Conservation (phyloP, 495 filamentous ascomycete genomes). For the Endocarpon pusillum region DNA sequence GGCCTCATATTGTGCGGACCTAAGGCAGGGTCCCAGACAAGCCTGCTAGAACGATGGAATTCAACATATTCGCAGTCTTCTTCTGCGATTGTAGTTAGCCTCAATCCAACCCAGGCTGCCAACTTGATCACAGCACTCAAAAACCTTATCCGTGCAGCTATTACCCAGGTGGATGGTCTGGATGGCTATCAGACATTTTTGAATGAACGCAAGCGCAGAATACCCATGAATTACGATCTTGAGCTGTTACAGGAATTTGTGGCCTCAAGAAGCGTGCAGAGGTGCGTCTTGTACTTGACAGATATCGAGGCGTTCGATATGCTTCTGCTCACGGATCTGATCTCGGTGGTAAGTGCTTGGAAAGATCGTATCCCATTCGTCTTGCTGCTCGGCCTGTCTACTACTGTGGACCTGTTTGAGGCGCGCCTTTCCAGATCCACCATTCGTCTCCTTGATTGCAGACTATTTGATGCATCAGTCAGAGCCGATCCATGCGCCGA, state of each 20-base stretch:
- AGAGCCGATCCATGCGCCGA: slow-evolving; percentile 58
- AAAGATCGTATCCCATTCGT: slow-evolving; percentile 78
- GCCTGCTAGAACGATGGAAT: slow-evolving; percentile 22
- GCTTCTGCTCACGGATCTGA: slow-evolving; percentile 56
- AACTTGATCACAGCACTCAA: slow-evolving; percentile 76
- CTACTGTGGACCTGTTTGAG: slow-evolving; percentile 79
- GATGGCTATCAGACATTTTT: slow-evolving; percentile 26
- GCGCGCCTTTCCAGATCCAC: slow-evolving; percentile 62
- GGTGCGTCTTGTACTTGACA: slow-evolving; percentile 61
- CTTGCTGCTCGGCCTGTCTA: slow-evolving; percentile 74
- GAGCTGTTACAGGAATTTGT: slow-evolving; percentile 59
- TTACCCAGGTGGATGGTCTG: slow-evolving; percentile 36
- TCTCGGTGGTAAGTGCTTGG: slow-evolving; percentile 73
- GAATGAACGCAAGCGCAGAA: slow-evolving; percentile 39
- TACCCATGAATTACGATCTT: slow-evolving; percentile 80
- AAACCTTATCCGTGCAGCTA: slow-evolving; percentile 57
- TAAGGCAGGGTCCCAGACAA: background rate
- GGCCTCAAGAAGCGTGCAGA: slow-evolving; percentile 32
- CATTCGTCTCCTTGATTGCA: slow-evolving; percentile 51
- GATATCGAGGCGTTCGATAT: slow-evolving; percentile 90
- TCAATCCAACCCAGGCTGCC: slow-evolving; percentile 60
- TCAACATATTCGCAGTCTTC: no score
- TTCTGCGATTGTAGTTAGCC: slow-evolving; percentile 43
- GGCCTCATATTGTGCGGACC: background rate
- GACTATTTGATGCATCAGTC: slow-evolving; percentile 70